Conservation (phyloP, 441 rosid genomes). For the Euphorbia neoarborescens region DNA sequence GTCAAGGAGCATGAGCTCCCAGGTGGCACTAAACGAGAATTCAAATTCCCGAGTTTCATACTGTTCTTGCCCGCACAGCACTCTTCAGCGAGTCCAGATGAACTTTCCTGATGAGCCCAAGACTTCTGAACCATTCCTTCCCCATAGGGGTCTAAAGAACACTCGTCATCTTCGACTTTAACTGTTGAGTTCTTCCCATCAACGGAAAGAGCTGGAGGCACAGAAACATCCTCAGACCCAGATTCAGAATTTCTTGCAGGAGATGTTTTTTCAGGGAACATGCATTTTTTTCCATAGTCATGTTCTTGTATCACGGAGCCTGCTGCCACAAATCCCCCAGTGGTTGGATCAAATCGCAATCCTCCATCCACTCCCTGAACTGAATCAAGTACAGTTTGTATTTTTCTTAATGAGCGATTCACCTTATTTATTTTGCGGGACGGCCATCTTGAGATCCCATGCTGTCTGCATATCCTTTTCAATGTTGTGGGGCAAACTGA, state of each 20-base stretch:
- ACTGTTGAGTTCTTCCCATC: conserved; percentile 31
- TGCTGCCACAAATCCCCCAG: conserved; percentile 61
- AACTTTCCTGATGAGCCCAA: conserved; percentile 26
- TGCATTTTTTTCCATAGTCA: conserved; percentile 28
- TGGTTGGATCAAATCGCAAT: conserved; percentile 60
- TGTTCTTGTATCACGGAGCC: conserved; percentile 36
- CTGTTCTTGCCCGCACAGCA: conserved; percentile 24
- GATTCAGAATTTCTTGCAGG: conserved; percentile 24
- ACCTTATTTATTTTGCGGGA: conserved; percentile 93
- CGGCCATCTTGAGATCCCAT: conserved; percentile 94
- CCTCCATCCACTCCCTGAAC: conserved; percentile 91
- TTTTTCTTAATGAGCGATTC: conserved; percentile 68
- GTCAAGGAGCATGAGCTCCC: conserved; percentile 34
- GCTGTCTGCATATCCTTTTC: conserved; percentile 94
- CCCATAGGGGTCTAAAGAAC: conserved; percentile 18
- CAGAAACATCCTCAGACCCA: conserved; percentile 14
- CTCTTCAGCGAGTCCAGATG: conserved; percentile 13
- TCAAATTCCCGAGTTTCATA: conserved; percentile 31
- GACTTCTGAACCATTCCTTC: conserved; percentile 28
- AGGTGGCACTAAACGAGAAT: conserved; percentile 28
- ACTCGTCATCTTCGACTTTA: conserved; percentile 46
- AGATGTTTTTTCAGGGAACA: conserved; percentile 26
- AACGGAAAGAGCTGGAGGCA: conserved; percentile 17
- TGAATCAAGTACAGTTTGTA: conserved; percentile 74
- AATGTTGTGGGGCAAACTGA: conserved; percentile 90